A percentile compares a stretch with the other conserved stretches of the same genome.
Evolutionary conservation across 2,329 filamentous ascomycete species (phyloP).

Genomic region (Alternaria postmessia): DNA sequence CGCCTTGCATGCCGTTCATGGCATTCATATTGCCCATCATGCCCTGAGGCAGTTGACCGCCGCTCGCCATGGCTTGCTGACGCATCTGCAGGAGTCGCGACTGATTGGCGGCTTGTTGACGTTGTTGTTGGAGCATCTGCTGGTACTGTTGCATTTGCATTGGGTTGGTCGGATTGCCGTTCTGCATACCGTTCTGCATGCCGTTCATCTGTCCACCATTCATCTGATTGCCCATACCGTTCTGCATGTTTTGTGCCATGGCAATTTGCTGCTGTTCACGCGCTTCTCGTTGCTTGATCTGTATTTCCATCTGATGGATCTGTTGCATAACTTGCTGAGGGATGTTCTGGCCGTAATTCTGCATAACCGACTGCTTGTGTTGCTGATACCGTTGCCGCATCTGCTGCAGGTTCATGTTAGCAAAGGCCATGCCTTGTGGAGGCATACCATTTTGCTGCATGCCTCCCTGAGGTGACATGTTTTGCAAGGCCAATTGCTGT

Average conservation of each 20-base stretch:
- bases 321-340: constrained; percentile 36
- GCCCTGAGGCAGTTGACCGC: constrained; percentile 37
- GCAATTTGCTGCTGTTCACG: constrained; percentile 32
- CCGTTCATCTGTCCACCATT: constrained; percentile 35
- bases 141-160: constrained; percentile 48
- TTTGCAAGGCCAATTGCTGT: constrained; percentile 37
- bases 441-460: constrained; percentile 33
- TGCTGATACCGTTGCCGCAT: constrained; percentile 35
- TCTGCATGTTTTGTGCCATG: constrained; percentile 28
- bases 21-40: constrained; percentile 36
- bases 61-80: constrained; percentile 43
- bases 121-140: constrained; percentile 45
- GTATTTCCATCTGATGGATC: constrained; percentile 41
- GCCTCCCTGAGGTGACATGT: constrained; percentile 37
- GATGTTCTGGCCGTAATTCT: constrained; percentile 34
- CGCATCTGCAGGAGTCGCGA: constrained; percentile 46
- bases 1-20: constrained; percentile 38
- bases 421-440: constrained; percentile 31
- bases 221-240: constrained; percentile 29
- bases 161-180: constrained; percentile 28
- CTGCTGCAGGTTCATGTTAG: constrained; percentile 41
- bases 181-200: constrained; percentile 32
- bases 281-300: constrained; percentile 34
- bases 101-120: constrained; percentile 42
- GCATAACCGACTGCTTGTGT: constrained; percentile 36